Base-by-base conservation (phyloP, 139 green algal species). In the Mesotaenium endlicherianum region DNA sequence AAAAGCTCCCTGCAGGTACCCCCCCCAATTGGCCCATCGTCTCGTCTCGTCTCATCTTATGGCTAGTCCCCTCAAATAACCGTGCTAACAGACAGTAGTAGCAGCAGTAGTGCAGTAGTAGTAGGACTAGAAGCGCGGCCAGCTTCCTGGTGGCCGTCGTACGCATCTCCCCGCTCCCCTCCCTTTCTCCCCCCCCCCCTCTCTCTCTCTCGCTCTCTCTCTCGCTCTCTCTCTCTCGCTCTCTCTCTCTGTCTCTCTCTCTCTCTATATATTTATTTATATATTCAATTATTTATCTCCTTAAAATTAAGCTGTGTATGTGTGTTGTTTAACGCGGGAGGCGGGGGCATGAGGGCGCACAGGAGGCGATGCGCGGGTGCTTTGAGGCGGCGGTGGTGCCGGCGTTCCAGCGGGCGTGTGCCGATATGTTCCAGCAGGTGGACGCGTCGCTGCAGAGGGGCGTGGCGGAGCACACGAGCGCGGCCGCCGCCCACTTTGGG, bases 361-460 rank as follows among this genome's bases (percentile, higher is more conserved):
- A 77, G 78, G 92, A 92, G 2, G 81, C 86, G 57, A 89, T 95
- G 81, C 74, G 79, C 1, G 3, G 70, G 2, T 70, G 74, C 2
- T 93, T 97, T 70, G 14, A 84, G 53, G 85, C 81, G 34, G 81
- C 82, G 60, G 75, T 95, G 39, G 70, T 97, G 40, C 94, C 94
- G 0, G 80, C 91, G 1, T 91, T 97, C 79, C 94, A 97, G 87
- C 74, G 68, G 1, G 92, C 93, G 5, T 88, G 75, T 38, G 77
- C 84, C 44, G 70, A 64, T 40, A 90, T 95, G 89, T 90, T 95
- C 38, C 80, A 87, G 16, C 88, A 93, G 83, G 80, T 97, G 42
- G 87, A 97, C 67, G 75, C 76, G 0, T 85, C 93, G 3, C 81
- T 97, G 45, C 71, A 70, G 0, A 41, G 68, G 0, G 94, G 94